Base-by-base conservation (phyloP, 2,329 filamentous ascomycete species). In the Fusarium proliferatum region DNA sequence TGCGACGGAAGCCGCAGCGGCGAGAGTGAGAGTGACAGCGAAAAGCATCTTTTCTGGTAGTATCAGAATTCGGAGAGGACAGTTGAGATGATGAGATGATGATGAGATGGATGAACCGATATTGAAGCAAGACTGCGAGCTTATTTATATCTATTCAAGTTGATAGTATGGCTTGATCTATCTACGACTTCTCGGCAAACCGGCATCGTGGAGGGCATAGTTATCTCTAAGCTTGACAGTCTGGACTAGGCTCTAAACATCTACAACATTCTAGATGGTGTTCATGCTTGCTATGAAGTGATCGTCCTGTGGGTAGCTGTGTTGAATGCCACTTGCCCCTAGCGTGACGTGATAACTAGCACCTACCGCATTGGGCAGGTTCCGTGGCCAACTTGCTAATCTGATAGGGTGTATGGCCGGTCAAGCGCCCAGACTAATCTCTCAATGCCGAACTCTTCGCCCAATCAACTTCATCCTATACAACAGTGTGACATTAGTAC, bases 201-300 rank as follows among this genome's bases (percentile, higher is more conserved):
- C 55, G 55, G 41, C 55, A 58, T n/a, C 13, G 7, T n/a, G 13
- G 19, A 46, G 0, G 0, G 11, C 0, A 33, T 17, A 49, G 46
- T 0, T 49, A 49, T 33, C 28, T 49, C 3, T 2, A 2, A 17
- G 8, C 7, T 17, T 17, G 0, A 23, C 3, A 17, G n/a, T n/a
- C n/a, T 17, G 0, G 3, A n/a, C 28, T 9, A 33, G 46, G 21
- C 21, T 17, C 46, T 5, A 3, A 5, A 6, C 21, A 33, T 3
- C 3, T 49, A 15, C 28, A 12, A 49, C 0, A 6, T 0, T 49
- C 10, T 49, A 33, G 21, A 49, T 49, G 15, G 30, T 33, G 21
- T 33, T 49, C 3, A 5, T 33, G 3, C 28, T 49, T 2, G 3
- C 3, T 17, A 17, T 2, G 21, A 17, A 49, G 15, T 17, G 28